Evolutionary conservation across 164 flowering plant species (phyloP), one percentile per base, ranked within the genome.

Genomic region (Aristolochia fimbriata): DNA sequence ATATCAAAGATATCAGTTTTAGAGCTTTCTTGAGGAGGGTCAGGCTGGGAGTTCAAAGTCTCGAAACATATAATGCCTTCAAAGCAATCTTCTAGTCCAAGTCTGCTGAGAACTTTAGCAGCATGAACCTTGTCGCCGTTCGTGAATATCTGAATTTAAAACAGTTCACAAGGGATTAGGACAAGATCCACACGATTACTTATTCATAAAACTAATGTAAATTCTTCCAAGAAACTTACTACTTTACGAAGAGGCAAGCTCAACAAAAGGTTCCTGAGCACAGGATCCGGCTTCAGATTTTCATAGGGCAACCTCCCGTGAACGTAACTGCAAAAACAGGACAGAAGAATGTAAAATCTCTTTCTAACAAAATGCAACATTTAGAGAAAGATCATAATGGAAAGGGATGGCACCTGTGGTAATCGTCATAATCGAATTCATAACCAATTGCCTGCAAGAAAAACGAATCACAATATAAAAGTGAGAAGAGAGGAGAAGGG

Each of bases 271-370:
- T 58, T 78, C 65, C 80, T 80, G 1, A 92, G 67, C 43, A 85
- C 76, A 30, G 77, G 84, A 60, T 92, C 97, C 11, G 93, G 88
- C 70, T 87, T 89, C 15, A 92, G 75, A 41, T 67, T 60, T 21
- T 81, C 76, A 59, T 92, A 92, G 0, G 97, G 97, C 62, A 92
- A 68, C 77, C 85, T 81, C 54, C 98, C 98, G 66, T 92, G 96
- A 62, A 87, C 97, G 73, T 69, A 87, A 61, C 96, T 91, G 76
- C 51, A 62, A 58, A 68, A 66, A 43, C 51, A 3, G 12, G 50
- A 55, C 9, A 4, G 43, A 19, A 3, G 19, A 22, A 45, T 46
- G 52, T 55, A 43, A 52, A 0, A 48, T 25, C 13, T 48, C 22
- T 21, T 27, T 12, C 21, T 21, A 55, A 50, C 27, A 13, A 56